A percentile compares a stretch with the other conserved stretches of the same genome.
These are phyloP conservation scores for Barnettozyma vustinii DNA, from an alignment of 805 yeast genomes.

Conservation along the genomic window DNA sequence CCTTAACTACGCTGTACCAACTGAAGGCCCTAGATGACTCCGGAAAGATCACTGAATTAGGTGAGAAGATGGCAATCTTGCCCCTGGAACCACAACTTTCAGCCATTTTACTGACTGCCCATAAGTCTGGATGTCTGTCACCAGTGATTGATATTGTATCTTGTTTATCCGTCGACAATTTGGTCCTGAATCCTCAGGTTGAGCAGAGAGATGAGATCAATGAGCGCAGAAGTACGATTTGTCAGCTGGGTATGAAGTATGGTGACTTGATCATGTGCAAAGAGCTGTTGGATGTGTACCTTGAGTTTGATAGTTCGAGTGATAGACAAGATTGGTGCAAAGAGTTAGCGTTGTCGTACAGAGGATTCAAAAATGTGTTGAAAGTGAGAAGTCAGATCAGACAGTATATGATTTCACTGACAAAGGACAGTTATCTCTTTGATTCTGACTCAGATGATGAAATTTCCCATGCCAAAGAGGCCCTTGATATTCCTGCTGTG, in stretches of 20 bases:
- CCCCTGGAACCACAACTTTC: slow-evolving; percentile 93
- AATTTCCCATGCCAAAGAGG: slow-evolving; percentile 9
- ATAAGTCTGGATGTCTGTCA: slow-evolving; percentile 42
- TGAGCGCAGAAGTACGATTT: slow-evolving; percentile 61
- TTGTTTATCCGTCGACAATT: slow-evolving; percentile 88
- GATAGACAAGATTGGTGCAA: slow-evolving; percentile 82
- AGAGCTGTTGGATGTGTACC: slow-evolving; percentile 62
- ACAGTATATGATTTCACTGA: slow-evolving; percentile 54
- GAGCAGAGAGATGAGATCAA: slow-evolving; percentile 83
- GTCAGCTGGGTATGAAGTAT: slow-evolving; percentile 62
- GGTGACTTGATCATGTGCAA: slow-evolving; percentile 85
- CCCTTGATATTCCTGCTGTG: slow-evolving; percentile 50
- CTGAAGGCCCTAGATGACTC: slow-evolving; percentile 71
- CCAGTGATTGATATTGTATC: slow-evolving; percentile 86
- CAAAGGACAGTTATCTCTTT: slow-evolving; percentile 31
- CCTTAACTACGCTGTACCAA: slow-evolving; percentile 71
- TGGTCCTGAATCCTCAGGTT: slow-evolving; percentile 71
- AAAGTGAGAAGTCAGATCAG: slow-evolving; percentile 72
- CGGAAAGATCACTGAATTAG: slow-evolving; percentile 74
- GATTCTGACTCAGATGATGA: slow-evolving; percentile 14
- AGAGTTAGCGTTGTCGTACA: slow-evolving; percentile 65
- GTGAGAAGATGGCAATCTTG: slow-evolving; percentile 80
- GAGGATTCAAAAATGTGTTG: slow-evolving; percentile 74
- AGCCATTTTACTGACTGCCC: slow-evolving; percentile 73
- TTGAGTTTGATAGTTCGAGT: slow-evolving; percentile 35